A percentile compares a stretch with the other conserved stretches of the same genome.
Evolutionary conservation across 352 stramenopile genomes (phyloP).

Genomic region (Phytopythium aichiense): DNA sequence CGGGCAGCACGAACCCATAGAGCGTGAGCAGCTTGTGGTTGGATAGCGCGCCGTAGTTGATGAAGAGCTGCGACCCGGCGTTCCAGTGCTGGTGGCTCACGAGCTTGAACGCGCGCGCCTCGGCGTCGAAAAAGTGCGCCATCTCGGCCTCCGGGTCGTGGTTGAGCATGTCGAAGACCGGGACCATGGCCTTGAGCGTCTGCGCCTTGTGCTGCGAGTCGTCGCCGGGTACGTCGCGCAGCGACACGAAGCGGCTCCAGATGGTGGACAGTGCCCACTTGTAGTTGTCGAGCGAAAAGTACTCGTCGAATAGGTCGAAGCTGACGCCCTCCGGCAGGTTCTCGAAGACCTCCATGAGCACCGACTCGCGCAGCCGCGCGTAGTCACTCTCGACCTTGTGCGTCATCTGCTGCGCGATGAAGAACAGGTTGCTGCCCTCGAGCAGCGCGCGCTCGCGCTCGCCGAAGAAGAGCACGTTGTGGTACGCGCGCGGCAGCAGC

Average conservation of each 20-base stretch:
- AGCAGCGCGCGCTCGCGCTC: constrained; percentile 32
- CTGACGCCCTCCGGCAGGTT: constrained; percentile 24
- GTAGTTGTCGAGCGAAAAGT: constrained; percentile 70
- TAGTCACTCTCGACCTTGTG: constrained; percentile 53
- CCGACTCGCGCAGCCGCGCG: constrained; percentile 24
- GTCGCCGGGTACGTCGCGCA: constrained; percentile 25
- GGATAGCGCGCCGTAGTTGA: constrained; percentile 77
- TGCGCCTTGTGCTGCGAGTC: constrained; percentile 24
- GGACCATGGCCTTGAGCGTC: constrained; percentile 74
- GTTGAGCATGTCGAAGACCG: constrained; percentile 87
- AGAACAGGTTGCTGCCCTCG: constrained; percentile 58
- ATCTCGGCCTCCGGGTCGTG: constrained; percentile 74
- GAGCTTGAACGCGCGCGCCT: constrained; percentile 49
- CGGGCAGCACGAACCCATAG: constrained; percentile 73
- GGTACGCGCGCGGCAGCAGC: constrained; percentile 50
- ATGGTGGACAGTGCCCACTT: constrained; percentile 84
- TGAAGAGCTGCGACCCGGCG: constrained; percentile 68
- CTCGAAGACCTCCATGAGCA: constrained; percentile 50
- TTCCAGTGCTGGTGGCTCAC: constrained; percentile 72
- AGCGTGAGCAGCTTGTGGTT: constrained; percentile 81
- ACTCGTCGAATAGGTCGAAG: constrained; percentile 25
- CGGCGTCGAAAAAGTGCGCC: constrained; percentile 59
- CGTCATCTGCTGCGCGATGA: constrained; percentile 62
- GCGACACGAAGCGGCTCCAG: constrained; percentile 82
- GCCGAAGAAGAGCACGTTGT: constrained; percentile 71